Percentiles rank a stretch among this genome's conserved stretches.
Evolutionary conservation across 352 stramenopile species (phyloP).

Genomic region (Poterioochromonas sp.): DNA sequence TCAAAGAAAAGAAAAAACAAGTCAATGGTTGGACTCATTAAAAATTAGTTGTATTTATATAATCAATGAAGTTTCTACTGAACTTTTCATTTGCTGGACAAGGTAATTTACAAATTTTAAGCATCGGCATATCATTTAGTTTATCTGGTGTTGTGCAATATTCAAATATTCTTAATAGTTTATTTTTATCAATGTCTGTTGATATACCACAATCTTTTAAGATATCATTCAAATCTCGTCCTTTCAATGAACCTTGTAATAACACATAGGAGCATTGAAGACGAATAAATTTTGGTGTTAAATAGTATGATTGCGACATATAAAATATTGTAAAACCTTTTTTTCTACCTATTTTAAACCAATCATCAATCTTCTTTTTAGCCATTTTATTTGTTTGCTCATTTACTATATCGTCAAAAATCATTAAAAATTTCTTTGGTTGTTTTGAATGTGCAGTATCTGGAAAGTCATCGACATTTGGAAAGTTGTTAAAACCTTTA

Average conservation of each 20-base stretch:
- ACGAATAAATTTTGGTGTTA: neutral
- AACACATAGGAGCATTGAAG: neutral
- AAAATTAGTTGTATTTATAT: neutral
- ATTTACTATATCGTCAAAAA: neutral
- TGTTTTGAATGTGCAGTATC: neutral
- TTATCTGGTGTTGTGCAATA: neutral
- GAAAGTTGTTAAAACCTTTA: neutral
- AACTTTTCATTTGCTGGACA: neutral
- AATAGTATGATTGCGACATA: constrained; percentile 2
- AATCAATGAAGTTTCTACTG: neutral
- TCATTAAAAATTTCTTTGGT: neutral
- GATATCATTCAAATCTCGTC: neutral
- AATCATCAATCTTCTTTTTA: neutral
- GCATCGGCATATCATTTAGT: neutral
- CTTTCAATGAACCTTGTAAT: neutral
- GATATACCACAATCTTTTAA: neutral
- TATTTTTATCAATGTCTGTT: neutral
- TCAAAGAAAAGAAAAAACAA: too few relatives aligned
- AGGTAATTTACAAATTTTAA: neutral
- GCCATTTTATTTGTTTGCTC: neutral
- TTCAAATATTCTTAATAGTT: neutral
- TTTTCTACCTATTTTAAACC: neutral
- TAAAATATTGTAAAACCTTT: constrained; percentile 3
- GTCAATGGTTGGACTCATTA: too few relatives aligned
- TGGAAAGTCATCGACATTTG: neutral